Conservation (phyloP, 768 basidiomycete species). For the Cantharellus cinnabarinus region DNA sequence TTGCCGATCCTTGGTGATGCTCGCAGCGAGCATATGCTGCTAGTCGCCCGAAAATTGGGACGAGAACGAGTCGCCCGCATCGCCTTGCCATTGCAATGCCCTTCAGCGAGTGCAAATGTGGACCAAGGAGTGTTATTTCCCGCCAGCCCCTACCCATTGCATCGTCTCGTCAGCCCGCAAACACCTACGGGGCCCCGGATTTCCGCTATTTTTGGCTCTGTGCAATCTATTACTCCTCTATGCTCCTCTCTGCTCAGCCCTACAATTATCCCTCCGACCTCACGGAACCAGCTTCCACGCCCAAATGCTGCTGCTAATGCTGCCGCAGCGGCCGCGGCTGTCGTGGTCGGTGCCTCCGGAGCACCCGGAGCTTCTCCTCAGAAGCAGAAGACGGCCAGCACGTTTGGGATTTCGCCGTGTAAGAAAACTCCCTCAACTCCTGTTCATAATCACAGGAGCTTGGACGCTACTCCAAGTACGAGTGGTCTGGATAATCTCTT, state of each 20-base stretch:
- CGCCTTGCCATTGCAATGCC: background rate
- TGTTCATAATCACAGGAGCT: too few species aligned
- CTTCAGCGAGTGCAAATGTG: background rate
- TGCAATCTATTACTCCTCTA: background rate
- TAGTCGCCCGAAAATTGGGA: constrained; percentile 6
- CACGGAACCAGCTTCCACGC: background rate
- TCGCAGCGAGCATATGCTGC: constrained; percentile 8
- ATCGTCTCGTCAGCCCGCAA: background rate
- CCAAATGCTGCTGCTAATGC: background rate
- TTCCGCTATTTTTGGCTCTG: background rate
- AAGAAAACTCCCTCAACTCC: too few species aligned
- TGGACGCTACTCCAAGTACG: background rate
- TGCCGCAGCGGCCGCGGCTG: background rate
- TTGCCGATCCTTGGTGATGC: constrained; percentile 5
- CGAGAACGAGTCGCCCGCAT: constrained; percentile 2
- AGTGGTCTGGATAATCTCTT: constrained; percentile 7
- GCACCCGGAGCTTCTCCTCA: background rate
- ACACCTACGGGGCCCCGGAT: background rate
- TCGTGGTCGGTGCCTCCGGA: background rate
- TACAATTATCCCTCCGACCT: background rate
- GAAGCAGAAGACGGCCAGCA: background rate
- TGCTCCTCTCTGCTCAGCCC: background rate
- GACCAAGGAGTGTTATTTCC: background rate
- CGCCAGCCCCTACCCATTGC: background rate
- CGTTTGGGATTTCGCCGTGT: too few species aligned